Evolutionary conservation across 2,329 filamentous ascomycete species (phyloP), one percentile per base, ranked within the genome.

Genomic region (Colletotrichum orchidophilum): DNA sequence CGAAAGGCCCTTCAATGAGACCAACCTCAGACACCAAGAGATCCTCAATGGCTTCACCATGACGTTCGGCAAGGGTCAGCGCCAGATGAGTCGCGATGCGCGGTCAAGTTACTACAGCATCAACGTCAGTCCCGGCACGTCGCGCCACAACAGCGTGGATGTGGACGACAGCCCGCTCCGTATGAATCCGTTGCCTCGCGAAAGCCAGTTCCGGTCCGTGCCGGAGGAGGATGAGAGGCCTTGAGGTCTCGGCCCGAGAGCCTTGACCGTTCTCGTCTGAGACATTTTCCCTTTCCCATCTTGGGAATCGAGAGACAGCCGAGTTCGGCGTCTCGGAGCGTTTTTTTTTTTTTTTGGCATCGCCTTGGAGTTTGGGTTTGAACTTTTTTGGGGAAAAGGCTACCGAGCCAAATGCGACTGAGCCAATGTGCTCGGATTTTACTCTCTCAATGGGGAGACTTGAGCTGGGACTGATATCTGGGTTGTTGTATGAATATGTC

Each of bases 1-100:
- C 77, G 83, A 86, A 77, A 80, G 82, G 74, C 83, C 83, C 29
- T 78, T 86, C 60, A 85, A 83, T 9, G 79, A 81, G 66, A 80
- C 83, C 63, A 86, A 86, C 76, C 78, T 86, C 21, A 79, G 80
- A 65, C 83, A 87, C 75, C 85, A 86, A 75, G 82, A 86, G 77
- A 80, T 84, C 77, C 79, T 87, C 46, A 80, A 80, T 69, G 77
- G 81, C 66, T 87, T 85, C 78, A 83, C 80, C 66, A 82, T 85
- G 76, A 83, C 80, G 12, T 87, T 87, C 73, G 85, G 85, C 49
- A 71, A 69, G 49, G 57, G 64, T 26, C 53, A 49, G 24, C 65
- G 63, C 31, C 59, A 39, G 15, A 54, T 59, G 8, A 55, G 68
- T 18, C 67, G 60, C 12, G 70, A 71, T 46, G 53, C 62, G 12